Conservation (phyloP, 129 eudicot genomes). For the Solidago caesia region DNA sequence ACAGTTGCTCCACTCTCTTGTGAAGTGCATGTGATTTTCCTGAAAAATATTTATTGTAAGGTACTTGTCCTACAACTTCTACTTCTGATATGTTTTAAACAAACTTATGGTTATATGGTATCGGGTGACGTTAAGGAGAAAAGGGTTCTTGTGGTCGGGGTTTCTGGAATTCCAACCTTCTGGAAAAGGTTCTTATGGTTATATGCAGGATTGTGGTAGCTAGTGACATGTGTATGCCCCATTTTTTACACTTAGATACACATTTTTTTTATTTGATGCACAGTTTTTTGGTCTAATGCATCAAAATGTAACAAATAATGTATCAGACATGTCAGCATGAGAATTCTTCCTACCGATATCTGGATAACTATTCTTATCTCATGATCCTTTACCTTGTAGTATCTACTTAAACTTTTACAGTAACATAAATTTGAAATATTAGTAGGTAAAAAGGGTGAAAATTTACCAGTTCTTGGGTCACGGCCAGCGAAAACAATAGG, state of each 20-base stretch:
- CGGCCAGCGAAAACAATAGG: constrained; percentile 94
- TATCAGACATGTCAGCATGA: too few species aligned
- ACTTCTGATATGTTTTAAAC: neutral
- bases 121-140: too few species aligned
- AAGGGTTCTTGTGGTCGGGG: neutral
- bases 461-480: constrained; percentile 89
- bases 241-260: too few species aligned
- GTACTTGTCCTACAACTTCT: constrained; percentile 9
- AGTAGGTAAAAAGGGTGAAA: neutral
- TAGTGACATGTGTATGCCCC: neutral
- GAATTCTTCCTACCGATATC: too few species aligned
- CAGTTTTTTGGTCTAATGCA: too few species aligned
- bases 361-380: too few species aligned
- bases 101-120: neutral
- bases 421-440: neutral
- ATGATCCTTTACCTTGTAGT: too few species aligned
- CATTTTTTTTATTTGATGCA: too few species aligned
- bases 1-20: constrained; percentile 96
- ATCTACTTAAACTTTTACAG: neutral
- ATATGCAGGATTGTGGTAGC: neutral
- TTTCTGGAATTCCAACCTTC: neutral
- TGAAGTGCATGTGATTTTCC: constrained; percentile 99
- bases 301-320: too few species aligned
- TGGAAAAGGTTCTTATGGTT: too few species aligned
- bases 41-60: constrained; percentile 27